Evolutionary conservation across 2,329 filamentous ascomycete species (phyloP).

Genomic region (Didymella lethalis): DNA sequence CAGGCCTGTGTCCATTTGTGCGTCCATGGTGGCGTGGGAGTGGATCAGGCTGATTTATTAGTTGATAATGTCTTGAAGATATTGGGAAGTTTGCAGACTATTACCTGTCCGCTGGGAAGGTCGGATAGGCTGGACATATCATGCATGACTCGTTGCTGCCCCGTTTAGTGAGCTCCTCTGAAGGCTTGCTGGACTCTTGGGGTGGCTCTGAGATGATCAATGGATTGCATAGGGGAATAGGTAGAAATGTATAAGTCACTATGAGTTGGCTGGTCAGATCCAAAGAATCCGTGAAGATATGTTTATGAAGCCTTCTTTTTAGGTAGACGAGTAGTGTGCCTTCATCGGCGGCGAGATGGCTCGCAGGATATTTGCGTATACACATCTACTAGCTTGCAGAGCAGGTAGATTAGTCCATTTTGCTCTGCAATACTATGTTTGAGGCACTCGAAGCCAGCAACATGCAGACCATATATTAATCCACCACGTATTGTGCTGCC

Average conservation of each 20-base stretch:
- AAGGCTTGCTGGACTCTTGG: slow-evolving; percentile 13
- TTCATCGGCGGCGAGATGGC: too few relatives aligned
- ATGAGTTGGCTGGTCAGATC: background rate
- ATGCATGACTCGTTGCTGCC: slow-evolving; percentile 11
- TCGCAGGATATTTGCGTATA: too few relatives aligned
- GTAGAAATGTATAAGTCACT: slow-evolving; percentile 18
- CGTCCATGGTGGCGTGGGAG: background rate
- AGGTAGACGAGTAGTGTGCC: too few relatives aligned
- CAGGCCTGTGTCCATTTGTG: slow-evolving; percentile 13
- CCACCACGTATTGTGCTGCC: too few relatives aligned
- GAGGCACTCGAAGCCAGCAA: too few relatives aligned
- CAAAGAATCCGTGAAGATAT: too few relatives aligned
- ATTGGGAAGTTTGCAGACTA: slow-evolving; percentile 25
- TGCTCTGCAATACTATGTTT: too few relatives aligned
- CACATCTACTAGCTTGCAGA: too few relatives aligned
- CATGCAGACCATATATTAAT: too few relatives aligned
- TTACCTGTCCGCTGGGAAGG: slow-evolving; percentile 30
- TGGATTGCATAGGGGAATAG: slow-evolving; percentile 10
- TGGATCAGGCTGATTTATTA: slow-evolving; percentile 15
- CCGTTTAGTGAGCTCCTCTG: slow-evolving; percentile 12
- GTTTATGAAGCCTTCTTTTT: too few relatives aligned
- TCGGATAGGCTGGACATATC: slow-evolving; percentile 26
- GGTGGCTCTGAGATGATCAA: slow-evolving; percentile 13
- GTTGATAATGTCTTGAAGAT: slow-evolving; percentile 42
- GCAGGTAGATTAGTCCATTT: too few relatives aligned